These are phyloP conservation scores for Nicotiana rustica DNA, from an alignment of 305 asterid genomes.

Conservation along the genomic window DNA sequence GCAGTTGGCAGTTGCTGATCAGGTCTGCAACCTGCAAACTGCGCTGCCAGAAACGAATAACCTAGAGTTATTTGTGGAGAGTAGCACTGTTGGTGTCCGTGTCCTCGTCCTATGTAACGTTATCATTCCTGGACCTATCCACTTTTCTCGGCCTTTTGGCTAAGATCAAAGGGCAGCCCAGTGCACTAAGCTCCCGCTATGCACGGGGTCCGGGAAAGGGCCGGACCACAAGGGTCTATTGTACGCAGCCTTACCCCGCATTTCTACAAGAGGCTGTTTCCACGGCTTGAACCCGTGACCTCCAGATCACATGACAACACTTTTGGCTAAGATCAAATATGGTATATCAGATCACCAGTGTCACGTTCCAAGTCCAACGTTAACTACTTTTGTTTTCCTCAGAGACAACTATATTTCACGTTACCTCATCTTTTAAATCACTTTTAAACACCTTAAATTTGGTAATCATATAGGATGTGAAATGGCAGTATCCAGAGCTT, in stretches of 20 bases:
- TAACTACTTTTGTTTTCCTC: slow-evolving; percentile 11
- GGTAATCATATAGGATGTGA: not conserved
- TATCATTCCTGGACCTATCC: slow-evolving; percentile 2
- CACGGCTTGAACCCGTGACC: too few relatives aligned
- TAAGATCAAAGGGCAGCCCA: not conserved
- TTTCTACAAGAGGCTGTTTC: too few relatives aligned
- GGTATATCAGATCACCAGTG: not conserved
- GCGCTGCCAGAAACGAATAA: not conserved
- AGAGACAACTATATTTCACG: not conserved
- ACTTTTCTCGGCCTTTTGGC: slow-evolving; percentile 8
- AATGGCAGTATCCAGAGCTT: not conserved
- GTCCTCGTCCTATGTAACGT: not conserved
- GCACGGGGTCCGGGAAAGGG: too few relatives aligned
- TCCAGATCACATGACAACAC: not conserved
- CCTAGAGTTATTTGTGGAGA: not conserved
- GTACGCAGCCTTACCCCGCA: too few relatives aligned
- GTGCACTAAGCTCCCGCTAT: too few relatives aligned
- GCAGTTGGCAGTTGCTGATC: slow-evolving; percentile 12
- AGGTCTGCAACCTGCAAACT: not conserved
- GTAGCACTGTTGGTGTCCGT: not conserved
- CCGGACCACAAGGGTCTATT: too few relatives aligned
- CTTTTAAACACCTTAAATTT: not conserved
- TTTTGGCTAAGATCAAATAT: not conserved
- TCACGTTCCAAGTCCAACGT: not conserved
- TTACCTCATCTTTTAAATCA: not conserved